phyloP scores from a whole-genome alignment of 306 rosid species.

The Pachyrhizus erosus region DNA sequence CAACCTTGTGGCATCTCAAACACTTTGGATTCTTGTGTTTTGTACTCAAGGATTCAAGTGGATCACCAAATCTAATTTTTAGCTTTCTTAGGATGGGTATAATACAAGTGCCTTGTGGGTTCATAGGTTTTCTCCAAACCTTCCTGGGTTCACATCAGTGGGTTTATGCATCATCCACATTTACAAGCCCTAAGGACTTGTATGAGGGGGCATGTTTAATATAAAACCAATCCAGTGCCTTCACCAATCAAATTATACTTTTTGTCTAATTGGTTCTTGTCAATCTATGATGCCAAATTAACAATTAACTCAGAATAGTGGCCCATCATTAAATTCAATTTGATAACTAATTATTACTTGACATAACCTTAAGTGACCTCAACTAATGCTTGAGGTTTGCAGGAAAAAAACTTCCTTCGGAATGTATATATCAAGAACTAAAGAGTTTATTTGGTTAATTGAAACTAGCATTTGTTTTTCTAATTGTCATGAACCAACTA shows the following conservation, averaged over 20 bases:
- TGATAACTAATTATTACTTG: neutral
- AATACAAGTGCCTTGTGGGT: too few species aligned
- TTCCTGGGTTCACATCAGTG: too few species aligned
- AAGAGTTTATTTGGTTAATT: slow-evolving; percentile 20
- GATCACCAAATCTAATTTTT: too few species aligned
- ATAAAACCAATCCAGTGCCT: neutral
- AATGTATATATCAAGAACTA: neutral
- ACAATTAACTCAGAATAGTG: slow-evolving; percentile 24
- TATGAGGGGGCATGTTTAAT: neutral
- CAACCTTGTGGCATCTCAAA: too few species aligned
- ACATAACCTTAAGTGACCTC: neutral
- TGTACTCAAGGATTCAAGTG: too few species aligned
- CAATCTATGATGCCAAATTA: slow-evolving; percentile 15
- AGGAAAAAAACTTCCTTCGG: slow-evolving; percentile 11
- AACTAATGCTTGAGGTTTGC: slow-evolving; percentile 14
- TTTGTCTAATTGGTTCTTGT: neutral
- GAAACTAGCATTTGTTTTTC: neutral
- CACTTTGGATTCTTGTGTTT: too few species aligned
- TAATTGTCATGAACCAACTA: neutral
- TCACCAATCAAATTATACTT: neutral
- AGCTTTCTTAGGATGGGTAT: too few species aligned
- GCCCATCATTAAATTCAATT: neutral
- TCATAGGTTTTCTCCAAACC: too few species aligned
- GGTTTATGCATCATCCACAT: neutral
- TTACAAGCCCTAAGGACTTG: neutral